Evolutionary conservation across 2,329 filamentous ascomycete species (phyloP).

Genomic region (Pseudonectria buxi): DNA sequence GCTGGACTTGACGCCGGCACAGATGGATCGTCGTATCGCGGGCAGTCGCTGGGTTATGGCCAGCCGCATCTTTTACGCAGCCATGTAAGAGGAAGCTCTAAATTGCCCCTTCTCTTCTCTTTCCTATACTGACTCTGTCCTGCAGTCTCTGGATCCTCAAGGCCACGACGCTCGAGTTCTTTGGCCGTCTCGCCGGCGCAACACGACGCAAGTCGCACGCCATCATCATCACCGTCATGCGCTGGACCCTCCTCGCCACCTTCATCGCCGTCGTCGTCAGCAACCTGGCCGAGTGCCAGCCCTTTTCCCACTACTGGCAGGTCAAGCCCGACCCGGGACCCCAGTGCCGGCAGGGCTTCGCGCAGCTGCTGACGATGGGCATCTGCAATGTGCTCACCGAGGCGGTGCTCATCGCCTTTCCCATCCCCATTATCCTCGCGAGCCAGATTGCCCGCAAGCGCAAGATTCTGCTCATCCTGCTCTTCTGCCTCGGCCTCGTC

Average conservation of each 20-base stretch:
- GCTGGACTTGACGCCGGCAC: slow-evolving; percentile 6
- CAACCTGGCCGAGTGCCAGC: slow-evolving; percentile 73
- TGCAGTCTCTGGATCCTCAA: slow-evolving; percentile 82
- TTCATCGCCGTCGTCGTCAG: slow-evolving; percentile 73
- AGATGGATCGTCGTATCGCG: slow-evolving; percentile 53
- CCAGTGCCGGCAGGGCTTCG: slow-evolving; percentile 74
- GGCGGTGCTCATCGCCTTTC: slow-evolving; percentile 73
- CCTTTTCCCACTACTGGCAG: slow-evolving; percentile 66
- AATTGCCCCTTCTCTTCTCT: not conserved
- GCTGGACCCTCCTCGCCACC: slow-evolving; percentile 63
- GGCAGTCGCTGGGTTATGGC: slow-evolving; percentile 74
- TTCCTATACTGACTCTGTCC: slow-evolving; percentile 7
- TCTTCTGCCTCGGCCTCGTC: slow-evolving; percentile 73
- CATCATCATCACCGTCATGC: slow-evolving; percentile 59
- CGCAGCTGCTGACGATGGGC: slow-evolving; percentile 79
- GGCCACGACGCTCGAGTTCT: slow-evolving; percentile 80
- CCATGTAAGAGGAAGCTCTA: slow-evolving; percentile 55
- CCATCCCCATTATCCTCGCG: slow-evolving; percentile 76
- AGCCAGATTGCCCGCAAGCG: slow-evolving; percentile 67
- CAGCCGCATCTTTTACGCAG: slow-evolving; percentile 74
- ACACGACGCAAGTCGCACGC: slow-evolving; percentile 73
- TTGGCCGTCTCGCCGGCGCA: slow-evolving; percentile 72
- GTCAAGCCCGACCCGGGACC: slow-evolving; percentile 74
- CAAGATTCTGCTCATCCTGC: slow-evolving; percentile 66
- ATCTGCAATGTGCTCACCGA: slow-evolving; percentile 78